Evolutionary conservation across 2,329 filamentous ascomycete genomes (phyloP).

Genomic region (Fusarium gaditjirri): DNA sequence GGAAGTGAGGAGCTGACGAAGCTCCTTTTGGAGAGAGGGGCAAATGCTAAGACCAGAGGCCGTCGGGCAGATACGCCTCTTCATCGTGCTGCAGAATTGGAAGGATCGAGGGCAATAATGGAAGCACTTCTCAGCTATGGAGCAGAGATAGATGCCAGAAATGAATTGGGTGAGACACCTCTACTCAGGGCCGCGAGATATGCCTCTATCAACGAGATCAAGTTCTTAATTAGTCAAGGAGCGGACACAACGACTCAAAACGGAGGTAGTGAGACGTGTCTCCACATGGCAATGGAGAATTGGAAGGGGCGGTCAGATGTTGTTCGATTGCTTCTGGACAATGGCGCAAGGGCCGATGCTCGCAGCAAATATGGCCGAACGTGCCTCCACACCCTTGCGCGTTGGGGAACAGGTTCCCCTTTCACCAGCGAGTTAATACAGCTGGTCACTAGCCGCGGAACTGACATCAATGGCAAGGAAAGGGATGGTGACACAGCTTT

Average conservation of each 20-base stretch:
- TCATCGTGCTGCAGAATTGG: fast-evolving
- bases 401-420: fast-evolving
- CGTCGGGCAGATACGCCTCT: fast-evolving
- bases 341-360: not conserved
- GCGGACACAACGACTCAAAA: not conserved
- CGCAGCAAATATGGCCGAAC: fast-evolving
- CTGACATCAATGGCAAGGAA: fast-evolving
- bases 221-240: not conserved
- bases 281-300: fast-evolving
- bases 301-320: fast-evolving
- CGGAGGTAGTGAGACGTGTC: fast-evolving
- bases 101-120: fast-evolving
- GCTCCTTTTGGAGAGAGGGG: not conserved
- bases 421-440: fast-evolving
- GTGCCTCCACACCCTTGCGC: fast-evolving
- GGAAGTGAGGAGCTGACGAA: fast-evolving
- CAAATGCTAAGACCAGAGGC: fast-evolving
- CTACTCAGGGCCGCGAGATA: fast-evolving
- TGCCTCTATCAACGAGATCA: fast-evolving
- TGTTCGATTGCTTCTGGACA: fast-evolving
- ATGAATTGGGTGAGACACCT: fast-evolving
- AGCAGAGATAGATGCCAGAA: not conserved
- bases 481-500: fast-evolving
- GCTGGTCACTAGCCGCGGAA: fast-evolving
- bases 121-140: fast-evolving